phyloP scores from a whole-genome alignment of 306 rosid genomes.

The Vigna angularis region DNA sequence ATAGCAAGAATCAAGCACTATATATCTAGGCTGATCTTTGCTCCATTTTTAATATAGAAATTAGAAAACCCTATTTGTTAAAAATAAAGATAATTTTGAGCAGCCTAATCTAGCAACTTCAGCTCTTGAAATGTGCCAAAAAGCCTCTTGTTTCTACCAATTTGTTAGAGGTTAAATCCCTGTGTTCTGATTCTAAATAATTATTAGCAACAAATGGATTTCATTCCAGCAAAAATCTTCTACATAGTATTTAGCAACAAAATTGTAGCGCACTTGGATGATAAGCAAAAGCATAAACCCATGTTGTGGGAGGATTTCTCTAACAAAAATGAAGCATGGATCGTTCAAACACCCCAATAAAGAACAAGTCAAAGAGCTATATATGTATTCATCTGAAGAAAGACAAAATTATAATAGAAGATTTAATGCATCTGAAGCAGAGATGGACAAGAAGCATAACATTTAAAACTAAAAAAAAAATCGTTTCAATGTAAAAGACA shows the following conservation, averaged over 20 bases:
- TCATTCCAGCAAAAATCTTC: neutral
- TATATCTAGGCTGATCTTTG: neutral
- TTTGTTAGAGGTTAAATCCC: neutral
- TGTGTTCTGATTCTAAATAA: neutral
- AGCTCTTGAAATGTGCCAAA: neutral
- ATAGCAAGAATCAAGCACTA: neutral
- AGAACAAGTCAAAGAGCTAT: neutral
- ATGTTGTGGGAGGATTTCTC: neutral
- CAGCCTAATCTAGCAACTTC: too few species aligned
- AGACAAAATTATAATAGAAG: neutral
- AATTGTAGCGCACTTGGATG: neutral
- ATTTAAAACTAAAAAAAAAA: neutral
- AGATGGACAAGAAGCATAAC: neutral
- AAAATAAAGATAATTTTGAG: neutral
- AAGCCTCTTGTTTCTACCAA: neutral
- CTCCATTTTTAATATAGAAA: constrained; percentile 5
- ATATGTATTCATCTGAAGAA: neutral
- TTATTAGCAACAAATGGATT: neutral
- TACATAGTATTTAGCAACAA: neutral
- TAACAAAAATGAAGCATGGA: neutral
- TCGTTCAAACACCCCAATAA: neutral
- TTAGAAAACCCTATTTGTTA: neutral
- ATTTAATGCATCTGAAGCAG: neutral
- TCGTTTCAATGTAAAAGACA: neutral
- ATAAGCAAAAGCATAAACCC: neutral